Evolutionary conservation across 2,329 filamentous ascomycete species (phyloP).

Genomic region (Decorospora gaudefroyi): DNA sequence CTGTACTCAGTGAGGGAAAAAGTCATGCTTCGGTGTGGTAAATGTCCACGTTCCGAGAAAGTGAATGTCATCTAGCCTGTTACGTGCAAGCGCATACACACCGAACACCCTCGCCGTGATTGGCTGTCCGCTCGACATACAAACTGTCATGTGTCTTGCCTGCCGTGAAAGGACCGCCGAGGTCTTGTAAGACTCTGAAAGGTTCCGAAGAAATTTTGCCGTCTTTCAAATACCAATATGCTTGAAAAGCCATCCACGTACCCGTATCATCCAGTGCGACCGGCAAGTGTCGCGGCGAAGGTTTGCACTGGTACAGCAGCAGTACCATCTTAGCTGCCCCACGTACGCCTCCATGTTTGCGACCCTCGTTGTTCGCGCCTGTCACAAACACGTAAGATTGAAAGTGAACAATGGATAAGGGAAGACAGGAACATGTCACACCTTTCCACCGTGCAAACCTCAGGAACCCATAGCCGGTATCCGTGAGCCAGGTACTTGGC

Average conservation of each 20-base stretch:
- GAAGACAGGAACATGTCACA: neutral
- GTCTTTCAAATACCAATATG: neutral
- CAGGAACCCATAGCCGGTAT: constrained; percentile 6
- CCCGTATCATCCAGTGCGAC: constrained; percentile 2
- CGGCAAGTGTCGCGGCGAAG: constrained; percentile 2
- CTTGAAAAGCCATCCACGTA: neutral
- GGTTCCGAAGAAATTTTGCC: neutral
- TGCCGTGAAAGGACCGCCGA: neutral
- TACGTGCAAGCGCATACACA: constrained; percentile 1
- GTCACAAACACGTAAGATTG: neutral
- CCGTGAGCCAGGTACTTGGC: constrained; percentile 29
- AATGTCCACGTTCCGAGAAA: constrained; percentile 1
- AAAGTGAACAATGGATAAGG: neutral
- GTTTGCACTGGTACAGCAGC: constrained; percentile 6
- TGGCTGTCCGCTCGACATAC: constrained; percentile 4
- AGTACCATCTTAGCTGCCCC: constrained; percentile 12
- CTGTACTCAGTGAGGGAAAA: neutral
- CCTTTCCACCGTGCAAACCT: neutral
- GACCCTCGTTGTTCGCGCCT: constrained; percentile 1
- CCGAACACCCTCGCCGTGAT: constrained; percentile 10
- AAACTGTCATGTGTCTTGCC: constrained; percentile 2
- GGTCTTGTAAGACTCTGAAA: neutral
- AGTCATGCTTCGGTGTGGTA: neutral
- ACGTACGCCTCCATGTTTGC: constrained; percentile 10
- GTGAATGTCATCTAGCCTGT: constrained; percentile 10